Evolutionary conservation across 2,329 filamentous ascomycete genomes (phyloP), one percentile per base, ranked within the genome.

Genomic region (Cladosporium sp.): DNA sequence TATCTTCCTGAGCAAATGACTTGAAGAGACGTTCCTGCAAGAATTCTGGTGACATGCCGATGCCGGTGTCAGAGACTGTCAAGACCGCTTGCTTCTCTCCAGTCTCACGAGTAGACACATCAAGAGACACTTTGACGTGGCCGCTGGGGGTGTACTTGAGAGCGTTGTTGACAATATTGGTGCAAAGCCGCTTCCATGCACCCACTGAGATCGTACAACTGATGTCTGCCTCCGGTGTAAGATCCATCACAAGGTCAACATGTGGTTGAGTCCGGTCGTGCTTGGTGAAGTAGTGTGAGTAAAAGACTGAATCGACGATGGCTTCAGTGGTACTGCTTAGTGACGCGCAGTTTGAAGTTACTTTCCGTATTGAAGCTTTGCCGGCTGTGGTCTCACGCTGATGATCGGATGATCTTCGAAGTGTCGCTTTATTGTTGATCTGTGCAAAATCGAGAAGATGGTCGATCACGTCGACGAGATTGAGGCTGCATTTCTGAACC

Each of bases 1-100:
- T 77, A 55, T 90, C 83, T 71, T 92, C 90, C 67, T 92, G 89
- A 0, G 82, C 78, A 67, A 91, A 91, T 0, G 88, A 86, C 0
- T 83, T 85, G 74, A 88, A 92, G 0, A 91, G 76, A 15, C 84
- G 81, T 24, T 86, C 84, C 41, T 84, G 80, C 3, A 91, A 76
- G 68, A 88, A 92, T 11, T 90, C 86, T 14, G 84, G 80, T 0
- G 84, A 84, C 61, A 92, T 92, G 1, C 90, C 90, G 41, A 82
- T 83, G 0, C 90, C 90, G 0, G 88, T 89, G 70, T 92, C 90
- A 0, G 80, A 79, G 0, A 92, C 84, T 6, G 63, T 59, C 4
- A 65, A 38, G 6, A 38, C 21, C n/a, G 55, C 55, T 4, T 10
- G 21, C 12, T 26, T 47, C 18, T 30, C 24, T 24, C 30, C 55